These are phyloP conservation scores for Arabis hirsuta DNA, from an alignment of 345 rosid genomes.

Conservation along the genomic window DNA sequence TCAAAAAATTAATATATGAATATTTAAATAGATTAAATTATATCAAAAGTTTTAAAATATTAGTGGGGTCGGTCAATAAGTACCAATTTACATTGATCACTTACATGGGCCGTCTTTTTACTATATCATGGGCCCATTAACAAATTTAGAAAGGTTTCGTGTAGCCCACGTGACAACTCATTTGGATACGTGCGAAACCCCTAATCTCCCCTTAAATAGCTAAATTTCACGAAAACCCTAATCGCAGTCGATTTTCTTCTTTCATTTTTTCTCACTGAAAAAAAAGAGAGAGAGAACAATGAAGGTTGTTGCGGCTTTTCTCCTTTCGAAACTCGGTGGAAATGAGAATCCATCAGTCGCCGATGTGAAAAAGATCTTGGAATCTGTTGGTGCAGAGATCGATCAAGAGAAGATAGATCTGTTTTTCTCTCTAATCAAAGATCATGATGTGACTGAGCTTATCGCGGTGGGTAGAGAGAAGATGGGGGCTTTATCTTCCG, in stretches of 20 bases:
- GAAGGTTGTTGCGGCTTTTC: conserved; percentile 39
- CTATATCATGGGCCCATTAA: background rate
- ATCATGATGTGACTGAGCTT: conserved; percentile 64
- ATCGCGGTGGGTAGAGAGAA: conserved; percentile 73
- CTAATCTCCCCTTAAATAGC: conserved; percentile 7
- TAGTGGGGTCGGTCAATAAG: too few relatives aligned
- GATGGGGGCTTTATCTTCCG: conserved; percentile 75
- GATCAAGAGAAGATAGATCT: conserved; percentile 61
- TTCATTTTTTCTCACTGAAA: background rate
- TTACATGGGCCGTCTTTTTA: conserved; percentile 2
- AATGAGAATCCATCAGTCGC: conserved; percentile 30
- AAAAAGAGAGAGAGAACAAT: background rate
- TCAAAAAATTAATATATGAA: too few relatives aligned
- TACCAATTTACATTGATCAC: background rate
- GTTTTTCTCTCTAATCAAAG: conserved; percentile 57
- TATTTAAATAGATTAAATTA: too few relatives aligned
- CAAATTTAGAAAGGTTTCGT: conserved; percentile 23
- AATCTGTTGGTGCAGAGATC: conserved; percentile 63
- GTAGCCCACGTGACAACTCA: conserved; percentile 40
- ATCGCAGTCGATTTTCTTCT: conserved; percentile 22
- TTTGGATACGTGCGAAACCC: conserved; percentile 5
- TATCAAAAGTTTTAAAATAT: too few relatives aligned
- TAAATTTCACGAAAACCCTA: conserved; percentile 28
- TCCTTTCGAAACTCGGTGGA: conserved; percentile 27
- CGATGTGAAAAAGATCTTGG: conserved; percentile 40